Base-by-base conservation (phyloP, 176 grass and related monocot genomes). In the Thalia dealbata region DNA sequence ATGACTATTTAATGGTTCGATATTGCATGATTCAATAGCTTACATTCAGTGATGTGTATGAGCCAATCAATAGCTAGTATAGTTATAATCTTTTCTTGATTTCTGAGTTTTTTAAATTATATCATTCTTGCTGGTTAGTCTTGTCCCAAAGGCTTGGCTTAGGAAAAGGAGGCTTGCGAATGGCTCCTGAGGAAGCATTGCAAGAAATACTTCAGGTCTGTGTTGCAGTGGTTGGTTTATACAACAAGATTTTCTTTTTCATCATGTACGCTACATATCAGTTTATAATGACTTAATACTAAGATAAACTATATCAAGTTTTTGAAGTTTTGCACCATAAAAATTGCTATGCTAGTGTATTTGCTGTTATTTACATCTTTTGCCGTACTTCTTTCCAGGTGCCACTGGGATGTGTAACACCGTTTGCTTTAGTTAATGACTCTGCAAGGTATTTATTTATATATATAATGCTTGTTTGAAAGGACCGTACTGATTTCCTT, bases 101-200 rank as follows among this genome's bases (percentile, higher is more conserved):
- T 0, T 26, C 26, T 52, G 55, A 41, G 14, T 66, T 58, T 59
- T 19, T 56, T 75, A 50, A 10, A 71, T 63, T n/a, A 67, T 58
- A 73, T 74, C 73, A 61, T 67, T 56, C 78, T 76, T 27, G 74
- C 67, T 19, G 52, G 52, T 50, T 72, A 93, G 95, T 88, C 78
- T 77, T 97, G 55, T 91, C 90, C 18, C 89, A 91, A 45, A 79
- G 95, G 56, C 95, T 97, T 84, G 90, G 95, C 45, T 84, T 97
- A 75, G 95, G 95, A 82, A 97, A 97, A 86, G 85, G 87, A 27
- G 95, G 90, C 64, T 72, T 97, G 10, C 85, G 90, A 7, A 97
- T 97, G 95, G 87, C 95, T 63, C 90, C 90, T 19, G 95, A 97
- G 75, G 95, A 97, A 81, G 87, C 78, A 72, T 88, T 97, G 77